Evolutionary conservation across 2,329 filamentous ascomycete genomes (phyloP).

Genomic region (Xylaria sp.): DNA sequence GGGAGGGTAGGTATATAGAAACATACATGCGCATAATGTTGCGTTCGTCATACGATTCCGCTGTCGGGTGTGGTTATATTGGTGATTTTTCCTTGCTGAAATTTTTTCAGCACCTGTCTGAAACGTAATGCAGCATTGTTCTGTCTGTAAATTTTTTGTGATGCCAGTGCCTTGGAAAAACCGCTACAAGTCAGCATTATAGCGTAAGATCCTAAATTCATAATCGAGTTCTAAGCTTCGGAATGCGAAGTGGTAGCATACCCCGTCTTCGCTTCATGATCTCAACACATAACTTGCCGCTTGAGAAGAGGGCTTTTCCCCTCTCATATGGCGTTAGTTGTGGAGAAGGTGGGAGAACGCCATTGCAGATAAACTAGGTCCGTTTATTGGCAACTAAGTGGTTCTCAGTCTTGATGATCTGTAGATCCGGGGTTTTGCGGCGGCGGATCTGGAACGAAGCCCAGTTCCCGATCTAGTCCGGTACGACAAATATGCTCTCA

Average conservation of each 20-base stretch:
- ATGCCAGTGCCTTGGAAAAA: not conserved
- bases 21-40: slow-evolving; percentile 1
- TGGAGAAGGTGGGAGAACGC: slow-evolving; percentile 16
- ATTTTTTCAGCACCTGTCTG: not conserved
- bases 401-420: slow-evolving; percentile 18
- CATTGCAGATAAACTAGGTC: slow-evolving; percentile 17
- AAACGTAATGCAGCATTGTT: slow-evolving; percentile 6
- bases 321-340: slow-evolving; percentile 16
- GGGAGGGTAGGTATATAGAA: not conserved
- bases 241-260: not conserved
- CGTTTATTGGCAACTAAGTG: slow-evolving; percentile 26
- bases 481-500: not conserved
- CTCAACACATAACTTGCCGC: slow-evolving; percentile 18
- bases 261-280: slow-evolving; percentile 2
- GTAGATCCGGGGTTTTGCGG: slow-evolving; percentile 35
- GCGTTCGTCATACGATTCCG: slow-evolving; percentile 27
- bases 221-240: not conserved
- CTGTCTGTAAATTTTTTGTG: not conserved
- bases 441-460: slow-evolving; percentile 32
- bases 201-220: slow-evolving; percentile 10
- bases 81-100: slow-evolving; percentile 1
- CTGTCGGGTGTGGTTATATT: slow-evolving; percentile 6
- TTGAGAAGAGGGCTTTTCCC: slow-evolving; percentile 12
- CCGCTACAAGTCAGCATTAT: not conserved
- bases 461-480: slow-evolving; percentile 27